Conservation (phyloP, 352 stramenopile genomes). For the Phytophthora uliginosa region DNA sequence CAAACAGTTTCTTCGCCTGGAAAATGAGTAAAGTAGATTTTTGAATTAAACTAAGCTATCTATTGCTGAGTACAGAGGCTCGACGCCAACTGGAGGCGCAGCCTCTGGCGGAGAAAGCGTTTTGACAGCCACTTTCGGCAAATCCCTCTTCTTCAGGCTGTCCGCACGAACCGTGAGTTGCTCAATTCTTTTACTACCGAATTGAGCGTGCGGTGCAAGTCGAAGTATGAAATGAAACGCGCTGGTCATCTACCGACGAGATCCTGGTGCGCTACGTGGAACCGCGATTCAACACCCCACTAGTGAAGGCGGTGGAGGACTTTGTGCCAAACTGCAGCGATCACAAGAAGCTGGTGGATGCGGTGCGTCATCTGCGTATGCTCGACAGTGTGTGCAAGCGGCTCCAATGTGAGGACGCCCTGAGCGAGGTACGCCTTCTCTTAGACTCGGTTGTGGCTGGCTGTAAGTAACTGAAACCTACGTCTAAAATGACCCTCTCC, state of each 20-base stretch:
- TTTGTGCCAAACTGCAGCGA: not conserved
- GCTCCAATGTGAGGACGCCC: conserved; percentile 15
- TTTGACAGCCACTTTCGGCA: too few species aligned
- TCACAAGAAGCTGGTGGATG: conserved; percentile 1
- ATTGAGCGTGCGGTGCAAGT: too few species aligned
- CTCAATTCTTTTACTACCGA: too few species aligned
- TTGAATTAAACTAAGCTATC: too few species aligned
- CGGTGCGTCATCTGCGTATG: conserved; percentile 12
- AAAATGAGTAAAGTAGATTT: too few species aligned
- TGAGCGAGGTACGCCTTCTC: conserved; percentile 18
- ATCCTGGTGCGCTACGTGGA: conserved; percentile 20
- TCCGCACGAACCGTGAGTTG: too few species aligned
- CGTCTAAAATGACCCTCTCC: not conserved
- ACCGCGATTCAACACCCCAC: not conserved
- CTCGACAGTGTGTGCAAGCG: conserved; percentile 33
- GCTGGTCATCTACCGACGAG: conserved; percentile 18
- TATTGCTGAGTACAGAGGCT: too few species aligned
- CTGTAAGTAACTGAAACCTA: conserved; percentile 1
- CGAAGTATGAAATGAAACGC: conserved; percentile 5
- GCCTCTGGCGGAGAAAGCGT: too few species aligned
- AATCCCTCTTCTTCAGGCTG: too few species aligned
- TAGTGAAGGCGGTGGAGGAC: conserved; percentile 14
- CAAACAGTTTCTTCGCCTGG: too few species aligned
- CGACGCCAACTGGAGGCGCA: too few species aligned
- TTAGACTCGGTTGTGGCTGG: conserved; percentile 18